Percentiles rank a stretch among this genome's conserved stretches.
These are phyloP conservation scores for Cucumis sativus DNA, from an alignment of 306 rosid species.

Conservation along the genomic window DNA sequence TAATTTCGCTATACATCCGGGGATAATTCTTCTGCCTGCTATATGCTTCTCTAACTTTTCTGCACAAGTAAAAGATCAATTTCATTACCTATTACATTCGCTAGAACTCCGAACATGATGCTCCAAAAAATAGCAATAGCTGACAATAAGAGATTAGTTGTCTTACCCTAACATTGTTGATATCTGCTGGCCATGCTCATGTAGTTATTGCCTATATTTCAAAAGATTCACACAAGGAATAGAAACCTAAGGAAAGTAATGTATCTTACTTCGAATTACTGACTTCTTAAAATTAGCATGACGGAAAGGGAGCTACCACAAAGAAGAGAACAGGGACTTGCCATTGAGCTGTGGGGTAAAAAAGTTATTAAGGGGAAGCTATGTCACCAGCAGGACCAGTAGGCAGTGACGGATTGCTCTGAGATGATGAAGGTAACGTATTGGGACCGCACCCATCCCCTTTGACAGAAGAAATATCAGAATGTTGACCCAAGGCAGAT, in stretches of 20 bases:
- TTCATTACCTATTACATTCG: neutral
- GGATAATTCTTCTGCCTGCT: slow-evolving; percentile 33
- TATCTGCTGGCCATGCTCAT: slow-evolving; percentile 32
- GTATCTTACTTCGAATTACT: slow-evolving; percentile 6
- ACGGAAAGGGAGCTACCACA: slow-evolving; percentile 6
- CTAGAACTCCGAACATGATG: neutral
- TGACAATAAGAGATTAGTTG: neutral
- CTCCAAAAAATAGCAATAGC: neutral
- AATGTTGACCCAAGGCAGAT: slow-evolving; percentile 28
- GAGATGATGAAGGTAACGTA: slow-evolving; percentile 13
- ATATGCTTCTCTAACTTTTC: slow-evolving; percentile 70
- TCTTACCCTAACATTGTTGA: slow-evolving; percentile 57
- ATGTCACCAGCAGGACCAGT: slow-evolving; percentile 18
- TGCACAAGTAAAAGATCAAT: slow-evolving; percentile 17
- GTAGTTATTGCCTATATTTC: slow-evolving; percentile 43
- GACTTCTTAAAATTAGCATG: slow-evolving; percentile 1
- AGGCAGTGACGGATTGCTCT: slow-evolving; percentile 17
- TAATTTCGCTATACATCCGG: slow-evolving; percentile 80
- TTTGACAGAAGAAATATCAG: slow-evolving; percentile 24
- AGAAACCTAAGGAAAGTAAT: slow-evolving; percentile 18
- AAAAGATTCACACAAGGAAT: slow-evolving; percentile 31
- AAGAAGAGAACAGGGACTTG: slow-evolving; percentile 26
- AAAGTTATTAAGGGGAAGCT: slow-evolving; percentile 26
- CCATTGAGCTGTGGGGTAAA: slow-evolving; percentile 19
- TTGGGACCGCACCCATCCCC: slow-evolving; percentile 22